Percentiles rank a stretch among this genome's conserved stretches.
These are phyloP conservation scores for Cornus controversa DNA, from an alignment of 148 eudicot genomes.

Conservation along the genomic window DNA sequence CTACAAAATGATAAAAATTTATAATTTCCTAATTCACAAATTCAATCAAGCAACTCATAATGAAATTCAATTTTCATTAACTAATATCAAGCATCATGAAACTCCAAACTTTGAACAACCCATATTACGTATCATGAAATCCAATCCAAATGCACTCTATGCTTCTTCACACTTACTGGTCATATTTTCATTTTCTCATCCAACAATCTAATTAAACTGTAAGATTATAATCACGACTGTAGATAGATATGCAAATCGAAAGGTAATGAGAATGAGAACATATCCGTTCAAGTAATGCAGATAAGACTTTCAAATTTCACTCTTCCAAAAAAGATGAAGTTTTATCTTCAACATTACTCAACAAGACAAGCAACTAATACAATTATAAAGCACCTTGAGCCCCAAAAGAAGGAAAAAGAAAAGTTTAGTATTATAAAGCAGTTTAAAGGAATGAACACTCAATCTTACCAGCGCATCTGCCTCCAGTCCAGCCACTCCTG, in stretches of 20 bases:
- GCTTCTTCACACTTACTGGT: neutral
- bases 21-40: no score
- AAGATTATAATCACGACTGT: neutral
- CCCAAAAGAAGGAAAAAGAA: no score
- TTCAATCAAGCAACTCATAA: no score
- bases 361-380: neutral
- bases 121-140: neutral
- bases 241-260: neutral
- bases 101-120: neutral
- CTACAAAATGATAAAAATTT: no score
- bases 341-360: neutral
- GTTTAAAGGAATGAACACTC: constrained; percentile 9
- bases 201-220: neutral
- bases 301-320: neutral
- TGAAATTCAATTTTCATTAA: no score
- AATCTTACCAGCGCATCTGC: constrained; percentile 56
- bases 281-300: neutral
- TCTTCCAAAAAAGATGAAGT: neutral
- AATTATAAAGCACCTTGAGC: no score
- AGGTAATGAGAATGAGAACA: neutral
- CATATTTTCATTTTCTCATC: neutral
- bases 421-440: neutral
- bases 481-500: constrained; percentile 54
- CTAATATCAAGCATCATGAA: neutral
- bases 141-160: neutral